These are phyloP conservation scores for Cubamyces sp. DNA, from an alignment of 768 basidiomycete species.

Conservation along the genomic window DNA sequence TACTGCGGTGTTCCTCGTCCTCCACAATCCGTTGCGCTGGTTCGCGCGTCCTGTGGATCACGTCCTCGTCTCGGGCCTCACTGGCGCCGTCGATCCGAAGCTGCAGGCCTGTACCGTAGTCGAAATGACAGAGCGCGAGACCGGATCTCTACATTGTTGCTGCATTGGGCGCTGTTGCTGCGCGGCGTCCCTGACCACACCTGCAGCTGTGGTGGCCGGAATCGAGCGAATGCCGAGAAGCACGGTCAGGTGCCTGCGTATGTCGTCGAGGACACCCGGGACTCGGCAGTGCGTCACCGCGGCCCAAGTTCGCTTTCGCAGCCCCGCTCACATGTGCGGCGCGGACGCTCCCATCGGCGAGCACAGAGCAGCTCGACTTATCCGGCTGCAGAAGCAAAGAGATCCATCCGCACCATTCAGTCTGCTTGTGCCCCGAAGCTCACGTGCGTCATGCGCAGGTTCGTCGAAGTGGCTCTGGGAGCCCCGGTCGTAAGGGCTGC, in stretches of 20 bases:
- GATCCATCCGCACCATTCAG: conserved; percentile 16
- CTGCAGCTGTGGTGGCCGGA: neutral
- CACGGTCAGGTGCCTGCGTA: conserved; percentile 15
- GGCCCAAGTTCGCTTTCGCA: neutral
- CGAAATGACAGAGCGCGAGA: neutral
- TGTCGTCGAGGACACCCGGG: conserved; percentile 4
- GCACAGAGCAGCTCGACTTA: conserved; percentile 2
- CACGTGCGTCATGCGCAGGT: conserved; percentile 9
- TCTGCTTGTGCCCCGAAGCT: neutral
- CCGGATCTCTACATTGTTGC: conserved; percentile 1
- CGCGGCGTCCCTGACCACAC: conserved; percentile 13
- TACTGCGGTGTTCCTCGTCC: conserved; percentile 8
- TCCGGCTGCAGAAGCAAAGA: neutral
- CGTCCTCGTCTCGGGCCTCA: conserved; percentile 5
- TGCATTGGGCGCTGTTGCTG: neutral
- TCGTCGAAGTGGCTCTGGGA: neutral
- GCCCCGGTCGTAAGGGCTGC: neutral
- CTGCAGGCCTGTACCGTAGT: neutral
- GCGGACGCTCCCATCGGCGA: neutral
- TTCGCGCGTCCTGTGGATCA: neutral
- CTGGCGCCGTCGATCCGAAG: conserved; percentile 17
- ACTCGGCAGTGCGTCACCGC: conserved; percentile 14
- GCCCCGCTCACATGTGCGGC: conserved; percentile 8
- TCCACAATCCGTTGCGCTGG: conserved; percentile 2
- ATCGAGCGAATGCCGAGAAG: conserved; percentile 8